phyloP scores from a whole-genome alignment of 1,139 yeast species.

The Taphrina betulina region DNA sequence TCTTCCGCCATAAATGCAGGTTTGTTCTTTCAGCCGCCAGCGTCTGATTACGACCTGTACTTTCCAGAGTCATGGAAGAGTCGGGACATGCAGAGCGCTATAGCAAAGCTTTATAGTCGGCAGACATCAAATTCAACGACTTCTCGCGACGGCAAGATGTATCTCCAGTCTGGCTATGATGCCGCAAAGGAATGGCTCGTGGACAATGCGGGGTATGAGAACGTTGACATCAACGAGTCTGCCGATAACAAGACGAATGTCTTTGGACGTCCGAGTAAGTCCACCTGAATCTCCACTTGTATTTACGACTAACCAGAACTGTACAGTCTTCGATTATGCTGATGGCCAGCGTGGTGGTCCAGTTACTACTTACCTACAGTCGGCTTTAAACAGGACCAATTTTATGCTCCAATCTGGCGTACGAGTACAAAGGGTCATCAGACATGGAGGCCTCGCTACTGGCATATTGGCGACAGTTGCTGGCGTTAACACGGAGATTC shows the following conservation, averaged over 20 bases:
- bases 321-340: constrained; percentile 4
- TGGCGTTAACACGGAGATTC: neutral
- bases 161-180: constrained; percentile 10
- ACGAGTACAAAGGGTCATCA: neutral
- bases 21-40: constrained; percentile 12
- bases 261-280: constrained; percentile 6
- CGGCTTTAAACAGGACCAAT: constrained; percentile 6
- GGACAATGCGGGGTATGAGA: neutral
- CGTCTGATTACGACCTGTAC: constrained; percentile 6
- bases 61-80: constrained; percentile 2
- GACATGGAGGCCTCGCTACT: constrained; percentile 1
- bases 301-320: neutral
- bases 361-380: constrained; percentile 3
- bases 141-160: constrained; percentile 3
- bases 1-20: constrained; percentile 12
- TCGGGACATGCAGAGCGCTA: neutral
- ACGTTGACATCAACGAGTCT: neutral
- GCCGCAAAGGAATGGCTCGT: constrained; percentile 3
- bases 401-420: neutral
- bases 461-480: neutral
- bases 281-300: neutral
- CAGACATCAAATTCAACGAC: constrained; percentile 1
- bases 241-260: neutral
- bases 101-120: neutral
- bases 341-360: constrained; percentile 21